Conservation (phyloP, 495 filamentous ascomycete species). For the Penicillium robsamsonii region DNA sequence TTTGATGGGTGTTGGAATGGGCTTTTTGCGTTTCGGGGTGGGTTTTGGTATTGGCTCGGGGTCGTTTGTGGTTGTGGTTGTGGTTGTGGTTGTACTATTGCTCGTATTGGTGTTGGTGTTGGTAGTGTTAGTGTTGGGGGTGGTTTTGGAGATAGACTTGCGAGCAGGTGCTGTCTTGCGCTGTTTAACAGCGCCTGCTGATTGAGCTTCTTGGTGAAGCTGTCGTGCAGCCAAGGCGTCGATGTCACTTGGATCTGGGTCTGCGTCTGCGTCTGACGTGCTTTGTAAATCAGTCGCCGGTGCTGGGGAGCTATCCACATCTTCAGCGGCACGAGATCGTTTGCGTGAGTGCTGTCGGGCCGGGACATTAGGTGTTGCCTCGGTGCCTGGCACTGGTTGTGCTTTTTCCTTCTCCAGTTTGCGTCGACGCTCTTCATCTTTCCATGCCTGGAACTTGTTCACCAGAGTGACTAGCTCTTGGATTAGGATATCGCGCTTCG, state of each 20-base stretch:
- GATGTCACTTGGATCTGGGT: slow-evolving; percentile 63
- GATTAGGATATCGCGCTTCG: slow-evolving; percentile 80
- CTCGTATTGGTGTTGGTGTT: slow-evolving; percentile 13
- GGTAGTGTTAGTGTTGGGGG: slow-evolving; percentile 11
- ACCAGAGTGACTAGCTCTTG: slow-evolving; percentile 73
- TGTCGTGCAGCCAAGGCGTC: slow-evolving; percentile 72
- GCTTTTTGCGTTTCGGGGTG: slow-evolving; percentile 7
- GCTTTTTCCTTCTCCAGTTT: slow-evolving; percentile 66
- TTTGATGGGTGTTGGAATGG: not conserved
- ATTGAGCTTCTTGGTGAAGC: slow-evolving; percentile 66
- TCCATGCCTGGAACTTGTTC: slow-evolving; percentile 85
- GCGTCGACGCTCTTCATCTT: slow-evolving; percentile 81
- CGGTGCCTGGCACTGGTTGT: slow-evolving; percentile 25
- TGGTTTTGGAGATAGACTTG: slow-evolving; percentile 14
- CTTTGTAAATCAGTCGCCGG: slow-evolving; percentile 37
- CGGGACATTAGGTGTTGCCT: not conserved
- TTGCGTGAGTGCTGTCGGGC: slow-evolving; percentile 26
- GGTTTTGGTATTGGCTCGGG: slow-evolving; percentile 10
- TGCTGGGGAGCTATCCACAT: slow-evolving; percentile 23
- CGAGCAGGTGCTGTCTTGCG: slow-evolving; percentile 25
- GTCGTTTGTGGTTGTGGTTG: slow-evolving; percentile 13
- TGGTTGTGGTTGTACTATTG: slow-evolving; percentile 11
- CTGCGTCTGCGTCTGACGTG: slow-evolving; percentile 49
- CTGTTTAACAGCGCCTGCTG: slow-evolving; percentile 35
- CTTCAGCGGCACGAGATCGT: slow-evolving; percentile 21